Conservation (phyloP, 2,329 filamentous ascomycete species). For the Kalmusia sp. region DNA sequence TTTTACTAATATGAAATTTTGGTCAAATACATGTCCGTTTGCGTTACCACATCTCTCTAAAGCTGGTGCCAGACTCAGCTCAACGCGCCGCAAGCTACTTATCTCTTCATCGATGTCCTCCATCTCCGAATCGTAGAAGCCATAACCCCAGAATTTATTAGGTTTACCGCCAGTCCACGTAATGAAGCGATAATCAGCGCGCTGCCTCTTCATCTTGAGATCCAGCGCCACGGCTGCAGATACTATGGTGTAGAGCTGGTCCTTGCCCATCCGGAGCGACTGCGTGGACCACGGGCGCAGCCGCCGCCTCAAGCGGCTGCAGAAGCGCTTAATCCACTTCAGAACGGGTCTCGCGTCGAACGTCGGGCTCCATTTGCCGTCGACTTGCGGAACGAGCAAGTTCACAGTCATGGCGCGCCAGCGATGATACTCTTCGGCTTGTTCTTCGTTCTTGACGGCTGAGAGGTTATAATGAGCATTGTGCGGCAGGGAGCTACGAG, state of each 20-base stretch:
- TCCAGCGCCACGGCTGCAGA: slow-evolving; percentile 46
- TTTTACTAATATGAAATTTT: slow-evolving; percentile 46
- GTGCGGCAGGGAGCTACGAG: slow-evolving; percentile 1
- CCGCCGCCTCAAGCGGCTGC: slow-evolving; percentile 35
- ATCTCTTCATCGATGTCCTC: slow-evolving; percentile 42
- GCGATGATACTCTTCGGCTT: slow-evolving; percentile 45
- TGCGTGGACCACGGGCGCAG: slow-evolving; percentile 41
- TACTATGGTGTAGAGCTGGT: slow-evolving; percentile 41
- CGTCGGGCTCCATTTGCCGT: slow-evolving; percentile 45
- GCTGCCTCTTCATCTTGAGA: slow-evolving; percentile 46
- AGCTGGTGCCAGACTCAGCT: slow-evolving; percentile 45
- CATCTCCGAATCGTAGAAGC: slow-evolving; percentile 47
- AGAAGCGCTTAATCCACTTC: slow-evolving; percentile 42
- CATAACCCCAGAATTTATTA: slow-evolving; percentile 43
- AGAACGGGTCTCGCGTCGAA: slow-evolving; percentile 44
- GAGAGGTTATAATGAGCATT: slow-evolving; percentile 15
- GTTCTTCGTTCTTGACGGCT: slow-evolving; percentile 47
- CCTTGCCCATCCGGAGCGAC: slow-evolving; percentile 38
- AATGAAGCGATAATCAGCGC: slow-evolving; percentile 47
- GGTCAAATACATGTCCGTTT: slow-evolving; percentile 46
- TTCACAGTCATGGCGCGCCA: slow-evolving; percentile 46
- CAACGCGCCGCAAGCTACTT: slow-evolving; percentile 22
- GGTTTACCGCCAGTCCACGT: slow-evolving; percentile 43
- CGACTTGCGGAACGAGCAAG: slow-evolving; percentile 45
- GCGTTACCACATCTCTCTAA: slow-evolving; percentile 47